Conservation (phyloP, 2,329 filamentous ascomycete species). For the Macrophomina pseudophaseolina region DNA sequence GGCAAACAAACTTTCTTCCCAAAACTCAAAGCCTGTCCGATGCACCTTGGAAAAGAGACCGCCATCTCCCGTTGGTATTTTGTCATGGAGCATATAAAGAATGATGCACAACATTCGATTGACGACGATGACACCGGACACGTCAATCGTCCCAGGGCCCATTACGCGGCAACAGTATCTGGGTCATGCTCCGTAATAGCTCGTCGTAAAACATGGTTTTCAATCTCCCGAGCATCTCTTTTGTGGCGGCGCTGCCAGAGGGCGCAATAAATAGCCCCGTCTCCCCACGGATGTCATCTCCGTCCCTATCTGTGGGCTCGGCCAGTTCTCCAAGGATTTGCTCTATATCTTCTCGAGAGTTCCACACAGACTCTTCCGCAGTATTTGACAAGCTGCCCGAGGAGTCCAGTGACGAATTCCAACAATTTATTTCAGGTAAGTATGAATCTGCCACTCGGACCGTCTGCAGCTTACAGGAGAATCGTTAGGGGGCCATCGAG, state of each 20-base stretch:
- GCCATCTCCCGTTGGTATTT: background rate
- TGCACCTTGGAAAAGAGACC: background rate
- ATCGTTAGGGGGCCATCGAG: no score
- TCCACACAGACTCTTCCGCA: background rate
- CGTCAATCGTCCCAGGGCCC: no score
- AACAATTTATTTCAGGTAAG: background rate
- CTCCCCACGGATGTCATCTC: background rate
- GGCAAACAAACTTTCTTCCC: background rate
- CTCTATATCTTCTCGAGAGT: background rate
- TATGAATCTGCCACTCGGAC: no score
- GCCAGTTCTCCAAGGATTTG: background rate
- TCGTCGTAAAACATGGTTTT: background rate
- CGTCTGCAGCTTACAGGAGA: no score
- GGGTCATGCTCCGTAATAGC: background rate
- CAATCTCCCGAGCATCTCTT: constrained; percentile 8
- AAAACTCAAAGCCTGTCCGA: background rate
- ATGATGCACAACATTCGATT: no score
- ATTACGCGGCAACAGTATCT: no score
- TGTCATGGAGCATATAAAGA: background rate
- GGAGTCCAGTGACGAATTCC: background rate
- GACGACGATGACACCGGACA: no score
- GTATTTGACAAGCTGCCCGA: background rate
- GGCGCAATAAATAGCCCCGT: background rate
- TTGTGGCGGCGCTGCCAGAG: background rate
- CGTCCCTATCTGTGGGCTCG: background rate